These are phyloP conservation scores for Termitomyces heimii DNA, from an alignment of 768 basidiomycete genomes.

Conservation along the genomic window DNA sequence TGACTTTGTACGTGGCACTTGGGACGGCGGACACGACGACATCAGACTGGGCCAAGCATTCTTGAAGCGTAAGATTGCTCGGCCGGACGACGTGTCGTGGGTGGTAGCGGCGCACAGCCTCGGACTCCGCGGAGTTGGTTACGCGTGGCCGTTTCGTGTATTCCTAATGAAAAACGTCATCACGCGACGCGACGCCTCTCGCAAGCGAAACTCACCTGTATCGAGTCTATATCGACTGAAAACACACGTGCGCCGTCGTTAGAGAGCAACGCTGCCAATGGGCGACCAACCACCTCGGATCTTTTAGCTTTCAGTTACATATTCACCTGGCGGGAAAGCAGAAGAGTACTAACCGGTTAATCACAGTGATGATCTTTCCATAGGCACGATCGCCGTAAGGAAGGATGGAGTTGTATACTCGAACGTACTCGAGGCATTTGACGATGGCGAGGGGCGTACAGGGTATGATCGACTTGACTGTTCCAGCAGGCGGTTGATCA, in stretches of 20 bases:
- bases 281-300: conserved; percentile 95
- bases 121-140: conserved; percentile 25
- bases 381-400: conserved; percentile 94
- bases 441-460: conserved; percentile 97
- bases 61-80: conserved; percentile 58
- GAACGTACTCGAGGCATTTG: conserved; percentile 85
- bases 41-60: conserved; percentile 82
- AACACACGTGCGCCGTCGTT: conserved; percentile 97
- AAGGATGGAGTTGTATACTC: conserved; percentile 90
- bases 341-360: conserved; percentile 66
- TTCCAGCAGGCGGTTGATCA: conserved; percentile 73
- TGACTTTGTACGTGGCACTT: conserved; percentile 75
- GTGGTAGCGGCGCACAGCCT: conserved; percentile 54
- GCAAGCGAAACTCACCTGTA: conserved; percentile 48
- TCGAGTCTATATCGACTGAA: conserved; percentile 92
- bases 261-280: conserved; percentile 89
- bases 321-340: background rate
- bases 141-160: conserved; percentile 85
- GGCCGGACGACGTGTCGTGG: conserved; percentile 81
- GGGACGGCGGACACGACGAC: conserved; percentile 96
- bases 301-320: conserved; percentile 31
- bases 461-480: conserved; percentile 94
- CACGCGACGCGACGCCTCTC: background rate
- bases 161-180: conserved; percentile 39
- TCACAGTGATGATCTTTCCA: conserved; percentile 88